Conservation (phyloP, 1,139 yeast genomes). For the Blastobotrys buckinghamii region DNA sequence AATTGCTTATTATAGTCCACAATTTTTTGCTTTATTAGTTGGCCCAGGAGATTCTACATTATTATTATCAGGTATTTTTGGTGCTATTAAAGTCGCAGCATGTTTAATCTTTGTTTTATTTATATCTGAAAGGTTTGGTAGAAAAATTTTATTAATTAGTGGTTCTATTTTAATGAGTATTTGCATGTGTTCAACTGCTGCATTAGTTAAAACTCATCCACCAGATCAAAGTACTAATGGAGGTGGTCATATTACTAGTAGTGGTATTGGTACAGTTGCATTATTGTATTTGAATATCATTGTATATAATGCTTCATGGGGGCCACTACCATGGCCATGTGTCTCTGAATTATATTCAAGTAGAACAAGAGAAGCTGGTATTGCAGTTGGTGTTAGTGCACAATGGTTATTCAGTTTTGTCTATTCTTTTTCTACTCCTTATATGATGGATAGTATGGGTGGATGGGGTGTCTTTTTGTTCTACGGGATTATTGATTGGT, state of each 20-base stretch:
- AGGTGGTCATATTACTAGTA: neutral
- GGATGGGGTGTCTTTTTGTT: slow-evolving; percentile 11
- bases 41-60: slow-evolving; percentile 38
- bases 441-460: slow-evolving; percentile 4
- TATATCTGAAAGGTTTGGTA: slow-evolving; percentile 11
- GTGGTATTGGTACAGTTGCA: slow-evolving; percentile 9
- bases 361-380: slow-evolving; percentile 6
- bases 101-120: slow-evolving; percentile 7
- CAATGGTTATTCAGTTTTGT: slow-evolving; percentile 10
- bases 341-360: slow-evolving; percentile 2
- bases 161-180: slow-evolving; percentile 10
- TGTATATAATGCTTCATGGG: slow-evolving; percentile 8
- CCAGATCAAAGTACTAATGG: neutral
- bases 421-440: slow-evolving; percentile 7
- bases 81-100: slow-evolving; percentile 19
- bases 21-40: slow-evolving; percentile 47
- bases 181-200: slow-evolving; percentile 9
- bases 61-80: slow-evolving; percentile 24
- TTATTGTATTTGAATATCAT: slow-evolving; percentile 7
- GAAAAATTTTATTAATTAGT: slow-evolving; percentile 3
- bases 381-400: neutral
- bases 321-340: slow-evolving; percentile 11
- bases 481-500: slow-evolving; percentile 8
- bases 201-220: slow-evolving; percentile 7
- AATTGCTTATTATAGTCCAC: slow-evolving; percentile 62